Base-by-base conservation (phyloP, 306 rosid genomes). In the Clitoria ternatea region DNA sequence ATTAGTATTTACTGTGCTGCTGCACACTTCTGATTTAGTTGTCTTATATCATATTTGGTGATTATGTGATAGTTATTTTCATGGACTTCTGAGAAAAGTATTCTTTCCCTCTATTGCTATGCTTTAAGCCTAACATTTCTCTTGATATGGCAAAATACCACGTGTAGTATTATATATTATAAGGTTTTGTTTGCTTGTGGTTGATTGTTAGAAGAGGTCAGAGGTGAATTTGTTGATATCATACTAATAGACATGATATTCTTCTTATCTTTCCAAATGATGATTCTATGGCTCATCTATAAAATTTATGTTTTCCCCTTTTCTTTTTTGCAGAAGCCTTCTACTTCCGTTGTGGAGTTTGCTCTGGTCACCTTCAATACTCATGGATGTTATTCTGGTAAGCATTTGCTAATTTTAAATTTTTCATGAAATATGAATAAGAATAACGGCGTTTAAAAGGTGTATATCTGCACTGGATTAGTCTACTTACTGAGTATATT, bases 311-410 rank as follows among this genome's bases (percentile, higher is more conserved):
- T 24, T 49, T 74, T 54, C 61, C 44, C 64, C 37, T 60, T 45
- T 80, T 60, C 40, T 80, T 48, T 77, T 67, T 68, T 84, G 70
- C 97, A 94, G 99, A 91, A 91, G 78, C 84, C 86, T 19, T 62
- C 79, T 6, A 80, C 72, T 62, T 80, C 95, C 75, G 77, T 64
- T 22, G 55, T 83, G 42, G 97, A 94, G 89, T 79, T 89, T 69
- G 85, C 91, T 43, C 40, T 94, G 63, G 97, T 91, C 84, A 85
- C 86, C 11, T 91, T 72, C 80, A 79, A 84, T 78, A 87, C 97
- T 59, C 97, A 87, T 72, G 99, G 99, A 85, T 87, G 95, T 43
- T 91, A 87, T 82, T 94, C 91, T 77, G 96, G 99, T 94, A 85
- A 20, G 74, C 64, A 37, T 63, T 80, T 85, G 74, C 70, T 56